These are phyloP conservation scores for Plasmodium knowlesi DNA, from an alignment of 169 alveolate species.

Conservation along the genomic window DNA sequence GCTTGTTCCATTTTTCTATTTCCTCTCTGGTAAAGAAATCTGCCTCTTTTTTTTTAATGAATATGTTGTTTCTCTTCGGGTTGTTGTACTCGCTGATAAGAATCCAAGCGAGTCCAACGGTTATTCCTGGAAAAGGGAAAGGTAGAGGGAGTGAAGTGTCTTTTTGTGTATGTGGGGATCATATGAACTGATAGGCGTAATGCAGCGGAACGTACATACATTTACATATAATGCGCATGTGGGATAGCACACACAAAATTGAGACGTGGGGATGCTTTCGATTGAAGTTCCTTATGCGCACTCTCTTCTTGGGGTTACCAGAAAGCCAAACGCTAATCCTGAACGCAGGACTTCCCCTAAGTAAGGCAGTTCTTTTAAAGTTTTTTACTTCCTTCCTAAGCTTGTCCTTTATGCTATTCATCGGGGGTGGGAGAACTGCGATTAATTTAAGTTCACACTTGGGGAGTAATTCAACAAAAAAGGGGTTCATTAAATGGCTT, in stretches of 20 bases:
- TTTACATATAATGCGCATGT: neutral
- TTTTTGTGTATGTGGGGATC: neutral
- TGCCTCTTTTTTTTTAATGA: slow-evolving; percentile 71
- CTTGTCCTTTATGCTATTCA: slow-evolving; percentile 40
- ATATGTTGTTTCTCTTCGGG: slow-evolving; percentile 63
- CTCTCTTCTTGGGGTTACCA: slow-evolving; percentile 3
- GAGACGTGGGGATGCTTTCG: neutral
- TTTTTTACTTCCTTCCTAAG: slow-evolving; percentile 50
- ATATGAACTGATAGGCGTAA: neutral
- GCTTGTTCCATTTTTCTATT: slow-evolving; percentile 75
- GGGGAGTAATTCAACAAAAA: neutral
- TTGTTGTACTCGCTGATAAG: slow-evolving; percentile 68
- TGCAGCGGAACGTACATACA: neutral
- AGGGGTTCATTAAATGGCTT: neutral
- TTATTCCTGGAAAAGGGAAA: slow-evolving; percentile 16
- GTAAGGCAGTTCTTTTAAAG: slow-evolving; percentile 69
- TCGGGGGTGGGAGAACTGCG: neutral
- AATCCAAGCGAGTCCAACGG: slow-evolving; percentile 73
- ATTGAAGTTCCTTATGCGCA: neutral
- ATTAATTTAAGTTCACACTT: neutral
- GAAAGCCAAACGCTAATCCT: slow-evolving; percentile 74
- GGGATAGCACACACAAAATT: neutral
- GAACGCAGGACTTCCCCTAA: slow-evolving; percentile 73
- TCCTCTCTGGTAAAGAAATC: slow-evolving; percentile 66
- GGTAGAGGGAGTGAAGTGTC: neutral